Base-by-base conservation (phyloP, 164 flowering plant genomes). In the Taxillus chinensis region DNA sequence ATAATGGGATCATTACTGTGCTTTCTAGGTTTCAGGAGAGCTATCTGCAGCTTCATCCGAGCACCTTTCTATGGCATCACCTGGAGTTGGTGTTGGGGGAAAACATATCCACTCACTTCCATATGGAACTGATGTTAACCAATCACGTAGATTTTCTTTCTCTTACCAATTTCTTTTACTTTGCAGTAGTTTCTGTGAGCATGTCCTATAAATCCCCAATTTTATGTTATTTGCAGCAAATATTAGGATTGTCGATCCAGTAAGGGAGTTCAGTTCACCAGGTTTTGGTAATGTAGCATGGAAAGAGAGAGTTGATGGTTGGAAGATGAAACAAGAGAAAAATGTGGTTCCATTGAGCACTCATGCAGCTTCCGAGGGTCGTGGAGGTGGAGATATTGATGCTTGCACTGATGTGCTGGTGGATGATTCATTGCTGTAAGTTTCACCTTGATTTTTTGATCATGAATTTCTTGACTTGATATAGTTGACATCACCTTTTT, bases 31-130 rank as follows among this genome's bases (percentile, higher is more conserved):
- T 56, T 92, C 95, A 14, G 98, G 96, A 17, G 98, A 91, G 72
- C 63, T 89, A 13, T 85, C 98, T 63, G 85, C 84, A 57, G 90
- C 95, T 67, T 92, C 98, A 60, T 96, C 97, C 65, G 96, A 82
- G 46, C 91, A 75, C 5, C 71, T 81, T 62, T 85, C 92, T 40
- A 80, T 85, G 88, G 83, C 90, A 58, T 89, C 96, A 70, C 84
- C 93, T 69, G 86, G 82, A 66, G 82, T 57, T 67, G 75, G 67
- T 64, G 78, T 73, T 59, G 74, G 74, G 59, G 85, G 76, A 50
- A 83, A 83, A 69, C 82, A 80, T 59, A 64, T 76, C 48, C 83
- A 75, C 71, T 67, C 74, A 39, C 80, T 79, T 41, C 73, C 84
- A 12, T 86, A 81, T 70, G 42, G 65, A 37, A 11, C 68, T 27